Evolutionary conservation across 352 stramenopile genomes (phyloP).

Genomic region (Pythium rishiriense): DNA sequence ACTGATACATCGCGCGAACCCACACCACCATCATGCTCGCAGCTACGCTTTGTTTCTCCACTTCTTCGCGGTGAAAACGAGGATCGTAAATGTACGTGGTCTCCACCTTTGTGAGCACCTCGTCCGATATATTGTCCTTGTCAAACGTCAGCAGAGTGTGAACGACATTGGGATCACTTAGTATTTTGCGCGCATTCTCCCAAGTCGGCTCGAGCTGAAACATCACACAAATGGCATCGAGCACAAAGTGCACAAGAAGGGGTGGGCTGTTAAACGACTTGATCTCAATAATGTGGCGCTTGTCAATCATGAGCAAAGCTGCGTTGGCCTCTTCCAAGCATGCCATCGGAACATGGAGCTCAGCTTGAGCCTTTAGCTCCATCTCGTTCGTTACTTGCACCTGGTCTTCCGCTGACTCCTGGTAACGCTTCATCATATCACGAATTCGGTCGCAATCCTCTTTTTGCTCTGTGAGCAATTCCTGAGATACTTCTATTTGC

Average conservation of each 20-base stretch:
- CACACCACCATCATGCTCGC: constrained; percentile 79
- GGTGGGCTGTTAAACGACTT: constrained; percentile 81
- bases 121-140: constrained; percentile 60
- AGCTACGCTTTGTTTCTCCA: constrained; percentile 76
- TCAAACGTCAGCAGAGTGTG: constrained; percentile 69
- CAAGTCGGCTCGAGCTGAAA: constrained; percentile 71
- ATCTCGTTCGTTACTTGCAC: constrained; percentile 65
- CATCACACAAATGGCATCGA: constrained; percentile 73
- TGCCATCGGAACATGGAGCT: constrained; percentile 59
- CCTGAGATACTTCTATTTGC: constrained; percentile 34
- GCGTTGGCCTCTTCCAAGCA: constrained; percentile 72
- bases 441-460: constrained; percentile 48
- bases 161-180: constrained; percentile 71
- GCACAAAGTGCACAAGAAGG: constrained; percentile 63
- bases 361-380: constrained; percentile 48
- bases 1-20: constrained; percentile 71
- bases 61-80: constrained; percentile 61
- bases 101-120: constrained; percentile 43
- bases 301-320: constrained; percentile 60
- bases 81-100: constrained; percentile 51
- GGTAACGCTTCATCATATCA: constrained; percentile 60
- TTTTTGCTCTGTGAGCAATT: constrained; percentile 38
- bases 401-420: constrained; percentile 60
- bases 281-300: constrained; percentile 79
- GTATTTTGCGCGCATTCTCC: constrained; percentile 65